Evolutionary conservation across 2,329 filamentous ascomycete genomes (phyloP).

Genomic region (Trichoderma simmonsii): DNA sequence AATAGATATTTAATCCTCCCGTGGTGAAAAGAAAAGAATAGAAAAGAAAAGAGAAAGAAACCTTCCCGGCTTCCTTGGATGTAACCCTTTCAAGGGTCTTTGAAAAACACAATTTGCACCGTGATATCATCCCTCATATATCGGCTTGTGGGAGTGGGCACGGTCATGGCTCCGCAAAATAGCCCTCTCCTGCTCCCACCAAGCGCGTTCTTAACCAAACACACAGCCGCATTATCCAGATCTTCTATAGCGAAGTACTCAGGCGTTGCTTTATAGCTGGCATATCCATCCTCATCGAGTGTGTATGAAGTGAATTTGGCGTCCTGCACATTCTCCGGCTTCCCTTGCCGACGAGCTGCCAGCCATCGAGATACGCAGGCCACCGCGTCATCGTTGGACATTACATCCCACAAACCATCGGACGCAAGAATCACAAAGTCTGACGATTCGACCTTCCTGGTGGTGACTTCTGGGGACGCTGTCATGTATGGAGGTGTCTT

Average conservation of each 20-base stretch:
- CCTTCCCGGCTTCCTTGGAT: no score
- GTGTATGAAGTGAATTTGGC: slow-evolving; percentile 15
- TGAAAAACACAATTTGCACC: slow-evolving; percentile 73
- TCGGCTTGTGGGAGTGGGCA: slow-evolving; percentile 67
- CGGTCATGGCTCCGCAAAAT: slow-evolving; percentile 68
- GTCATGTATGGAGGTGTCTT: slow-evolving; percentile 25
- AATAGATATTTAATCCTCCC: not conserved
- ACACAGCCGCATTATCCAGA: slow-evolving; percentile 71
- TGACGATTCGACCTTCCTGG: not conserved
- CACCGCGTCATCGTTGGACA: slow-evolving; percentile 20
- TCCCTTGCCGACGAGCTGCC: slow-evolving; percentile 20
- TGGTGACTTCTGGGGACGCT: slow-evolving; percentile 17
- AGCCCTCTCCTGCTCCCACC: slow-evolving; percentile 73
- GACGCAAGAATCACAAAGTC: slow-evolving; percentile 23
- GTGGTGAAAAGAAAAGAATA: not conserved
- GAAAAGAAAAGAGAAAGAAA: no score
- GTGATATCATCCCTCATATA: slow-evolving; percentile 70
- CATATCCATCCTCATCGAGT: slow-evolving; percentile 24
- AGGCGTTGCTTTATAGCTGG: slow-evolving; percentile 27
- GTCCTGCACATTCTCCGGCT: slow-evolving; percentile 25
- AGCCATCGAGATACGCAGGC: slow-evolving; percentile 20
- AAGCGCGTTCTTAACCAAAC: slow-evolving; percentile 75
- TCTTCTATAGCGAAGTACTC: slow-evolving; percentile 73
- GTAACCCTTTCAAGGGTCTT: slow-evolving; percentile 13
- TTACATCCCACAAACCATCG: slow-evolving; percentile 21